phyloP scores from a whole-genome alignment of 345 rosid genomes.

The Acer saccharum region DNA sequence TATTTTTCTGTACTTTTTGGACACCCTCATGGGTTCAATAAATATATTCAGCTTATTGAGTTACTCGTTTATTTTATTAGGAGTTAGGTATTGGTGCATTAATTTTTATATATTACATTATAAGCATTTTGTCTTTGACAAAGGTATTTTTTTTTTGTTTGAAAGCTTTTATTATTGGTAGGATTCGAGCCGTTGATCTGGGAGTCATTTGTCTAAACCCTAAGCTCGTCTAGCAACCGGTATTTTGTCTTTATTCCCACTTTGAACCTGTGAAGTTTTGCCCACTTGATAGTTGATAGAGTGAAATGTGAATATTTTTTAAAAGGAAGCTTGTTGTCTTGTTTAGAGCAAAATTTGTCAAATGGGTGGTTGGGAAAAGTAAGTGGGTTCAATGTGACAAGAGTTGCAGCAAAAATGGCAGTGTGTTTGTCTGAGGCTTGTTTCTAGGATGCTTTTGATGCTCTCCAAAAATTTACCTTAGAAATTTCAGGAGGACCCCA shows the following conservation, averaged over 20 bases:
- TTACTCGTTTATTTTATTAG: not conserved
- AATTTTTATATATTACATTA: not conserved
- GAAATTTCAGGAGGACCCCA: not conserved
- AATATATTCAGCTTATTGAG: conserved; percentile 12
- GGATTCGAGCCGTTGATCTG: too few species aligned
- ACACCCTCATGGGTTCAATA: conserved; percentile 34
- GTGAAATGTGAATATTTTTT: not conserved
- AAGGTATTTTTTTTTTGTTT: too few species aligned
- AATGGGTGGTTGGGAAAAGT: not conserved
- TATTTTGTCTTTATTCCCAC: not conserved
- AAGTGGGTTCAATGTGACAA: conserved; percentile 19
- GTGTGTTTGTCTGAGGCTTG: not conserved
- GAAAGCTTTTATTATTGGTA: too few species aligned
- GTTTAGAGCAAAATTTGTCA: conserved; percentile 23
- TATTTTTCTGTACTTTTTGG: conserved; percentile 17
- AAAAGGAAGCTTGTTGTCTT: conserved; percentile 16
- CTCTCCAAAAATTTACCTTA: too few species aligned
- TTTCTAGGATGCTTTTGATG: not conserved
- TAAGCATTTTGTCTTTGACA: too few species aligned
- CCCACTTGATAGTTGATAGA: not conserved
- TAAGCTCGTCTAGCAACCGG: too few species aligned
- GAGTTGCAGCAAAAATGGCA: not conserved
- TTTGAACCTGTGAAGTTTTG: conserved; percentile 5
- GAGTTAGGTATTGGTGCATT: not conserved
- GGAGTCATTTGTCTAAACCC: too few species aligned